Base-by-base conservation (phyloP, 768 basidiomycete species). In the Russula vinacea region DNA sequence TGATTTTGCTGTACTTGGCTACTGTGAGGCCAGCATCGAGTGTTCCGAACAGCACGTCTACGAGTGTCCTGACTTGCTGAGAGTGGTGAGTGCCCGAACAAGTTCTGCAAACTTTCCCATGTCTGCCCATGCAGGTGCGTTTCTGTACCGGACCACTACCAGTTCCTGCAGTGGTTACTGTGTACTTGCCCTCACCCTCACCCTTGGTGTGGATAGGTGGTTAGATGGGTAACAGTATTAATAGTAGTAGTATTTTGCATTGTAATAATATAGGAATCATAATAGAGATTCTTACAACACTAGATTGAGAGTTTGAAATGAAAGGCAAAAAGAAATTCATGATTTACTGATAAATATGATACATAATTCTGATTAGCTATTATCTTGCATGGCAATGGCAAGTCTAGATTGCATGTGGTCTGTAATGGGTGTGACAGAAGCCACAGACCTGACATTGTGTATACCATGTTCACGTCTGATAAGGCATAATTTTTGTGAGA, bases 1-100 rank as follows among this genome's bases (percentile, higher is more conserved):
- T 68, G 94, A 93, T 74, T 99, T 99, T 77, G 94, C 93, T 35
- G 89, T 92, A 50, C 85, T 94, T 22, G 96, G 97, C 49, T 98
- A 91, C 79, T 98, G 97, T 76, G 88, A 84, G 70, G 82, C 81
- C 62, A 94, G 92, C 40, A 81, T 90, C 69, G 86, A 88, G 58
- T 99, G 97, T 77, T 84, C 85, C 65, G 84, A 89, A 73, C 84
- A 94, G 75, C 97, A 99, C 74, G 90, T 96, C 67, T 83, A 92
- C 75, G 97, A 98, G 76, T 99, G 97, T 72, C 92, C 93, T 68
- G 94, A 98, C 76, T 98, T 79, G 89, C 90, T 66, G 94, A 94
- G 78, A 89, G 81, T 70, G 96, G 97, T 17, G 79, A 78, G 26
- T 99, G 97, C 76, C 79, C 81, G 59, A 89, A 83, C 68, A 87